Conservation (phyloP, 768 basidiomycete species). For the Mycena pura region DNA sequence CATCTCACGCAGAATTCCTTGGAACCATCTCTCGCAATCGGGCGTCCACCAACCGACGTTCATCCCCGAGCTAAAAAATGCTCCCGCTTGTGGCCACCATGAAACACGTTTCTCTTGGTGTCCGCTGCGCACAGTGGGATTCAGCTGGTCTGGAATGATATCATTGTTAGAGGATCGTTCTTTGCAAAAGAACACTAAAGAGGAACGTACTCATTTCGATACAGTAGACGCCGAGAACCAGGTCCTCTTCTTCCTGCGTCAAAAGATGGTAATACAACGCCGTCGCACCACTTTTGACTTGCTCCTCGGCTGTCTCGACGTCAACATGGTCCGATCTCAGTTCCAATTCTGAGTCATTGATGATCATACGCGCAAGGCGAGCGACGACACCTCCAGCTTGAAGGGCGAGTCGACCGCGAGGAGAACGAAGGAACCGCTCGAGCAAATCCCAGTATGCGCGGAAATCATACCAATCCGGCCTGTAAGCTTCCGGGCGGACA, state of each 20-base stretch:
- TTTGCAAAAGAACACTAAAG: too few species aligned
- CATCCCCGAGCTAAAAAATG: too few species aligned
- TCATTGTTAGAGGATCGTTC: too few species aligned
- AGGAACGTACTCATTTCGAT: slow-evolving; percentile 1
- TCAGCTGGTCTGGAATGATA: too few species aligned
- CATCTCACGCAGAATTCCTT: too few species aligned
- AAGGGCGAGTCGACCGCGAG: slow-evolving; percentile 2
- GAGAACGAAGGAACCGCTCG: neutral
- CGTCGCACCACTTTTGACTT: neutral
- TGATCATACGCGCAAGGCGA: neutral
- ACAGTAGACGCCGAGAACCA: neutral
- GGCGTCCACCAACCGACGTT: too few species aligned
- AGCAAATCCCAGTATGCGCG: neutral
- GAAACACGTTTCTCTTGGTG: too few species aligned
- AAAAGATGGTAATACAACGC: neutral
- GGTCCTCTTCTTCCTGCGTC: slow-evolving; percentile 1
- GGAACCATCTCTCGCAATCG: too few species aligned
- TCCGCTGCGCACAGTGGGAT: too few species aligned
- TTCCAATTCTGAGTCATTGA: neutral
- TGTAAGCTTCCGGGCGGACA: neutral
- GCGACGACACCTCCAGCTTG: slow-evolving; percentile 1
- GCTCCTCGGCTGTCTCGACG: neutral
- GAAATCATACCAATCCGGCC: neutral
- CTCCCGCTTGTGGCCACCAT: too few species aligned
- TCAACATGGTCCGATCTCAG: neutral